Evolutionary conservation across 331 rosid species (phyloP).

Genomic region (Spiraea crenata): DNA sequence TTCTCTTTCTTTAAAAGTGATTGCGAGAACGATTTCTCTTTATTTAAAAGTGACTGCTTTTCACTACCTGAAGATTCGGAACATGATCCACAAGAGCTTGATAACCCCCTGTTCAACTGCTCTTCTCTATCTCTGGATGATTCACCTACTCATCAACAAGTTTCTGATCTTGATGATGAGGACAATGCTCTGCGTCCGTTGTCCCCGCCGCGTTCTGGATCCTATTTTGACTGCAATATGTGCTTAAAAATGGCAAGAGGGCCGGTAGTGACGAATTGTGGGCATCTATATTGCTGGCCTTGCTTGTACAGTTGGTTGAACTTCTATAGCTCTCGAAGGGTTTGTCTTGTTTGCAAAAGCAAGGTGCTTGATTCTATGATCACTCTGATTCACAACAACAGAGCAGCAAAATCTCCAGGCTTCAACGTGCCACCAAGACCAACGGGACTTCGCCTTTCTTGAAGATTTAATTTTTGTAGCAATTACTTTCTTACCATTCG

Average conservation of each 20-base stretch:
- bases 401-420: not conserved
- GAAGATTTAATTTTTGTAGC: too few relatives aligned
- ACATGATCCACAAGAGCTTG: not conserved
- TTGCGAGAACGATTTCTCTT: too few relatives aligned
- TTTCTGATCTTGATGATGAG: not conserved
- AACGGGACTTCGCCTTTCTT: not conserved
- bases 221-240: not conserved
- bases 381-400: not conserved
- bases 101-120: not conserved
- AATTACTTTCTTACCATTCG: too few relatives aligned
- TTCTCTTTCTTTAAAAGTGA: too few relatives aligned
- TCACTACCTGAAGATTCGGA: not conserved
- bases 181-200: not conserved
- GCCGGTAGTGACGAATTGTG: not conserved
- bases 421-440: not conserved
- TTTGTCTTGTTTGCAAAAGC: constrained; percentile 1
- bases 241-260: constrained; percentile 4
- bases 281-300: not conserved
- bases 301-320: not conserved
- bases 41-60: too few relatives aligned
- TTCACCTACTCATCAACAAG: not conserved
- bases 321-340: not conserved
- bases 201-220: not conserved
- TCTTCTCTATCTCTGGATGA: not conserved
- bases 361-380: too few relatives aligned